Evolutionary conservation across 768 basidiomycete species (phyloP).

Genomic region (Suillus spraguei): DNA sequence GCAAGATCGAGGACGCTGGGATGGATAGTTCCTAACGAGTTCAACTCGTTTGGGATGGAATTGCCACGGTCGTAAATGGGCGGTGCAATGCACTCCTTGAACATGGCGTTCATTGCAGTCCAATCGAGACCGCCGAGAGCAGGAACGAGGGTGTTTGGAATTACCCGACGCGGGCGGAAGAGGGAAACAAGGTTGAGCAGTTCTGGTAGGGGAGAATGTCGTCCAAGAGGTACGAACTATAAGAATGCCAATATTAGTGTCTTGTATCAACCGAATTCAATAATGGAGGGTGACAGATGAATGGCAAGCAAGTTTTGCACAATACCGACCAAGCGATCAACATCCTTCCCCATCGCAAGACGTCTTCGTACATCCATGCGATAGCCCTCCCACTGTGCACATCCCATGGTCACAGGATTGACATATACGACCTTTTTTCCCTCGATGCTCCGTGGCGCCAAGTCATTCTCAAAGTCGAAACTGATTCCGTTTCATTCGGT

Average conservation of each 20-base stretch:
- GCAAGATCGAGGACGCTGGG: conserved; percentile 11
- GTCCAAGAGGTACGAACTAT: conserved; percentile 80
- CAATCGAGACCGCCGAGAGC: conserved; percentile 65
- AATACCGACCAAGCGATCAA: conserved; percentile 64
- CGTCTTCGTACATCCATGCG: conserved; percentile 40
- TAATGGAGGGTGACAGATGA: not conserved
- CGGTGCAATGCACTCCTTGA: conserved; percentile 53
- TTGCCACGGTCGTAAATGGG: not conserved
- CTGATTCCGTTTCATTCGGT: not conserved
- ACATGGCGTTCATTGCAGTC: conserved; percentile 69
- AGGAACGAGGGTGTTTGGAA: conserved; percentile 77
- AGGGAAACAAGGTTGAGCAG: conserved; percentile 78
- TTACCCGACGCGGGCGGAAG: conserved; percentile 74
- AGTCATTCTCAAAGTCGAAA: conserved; percentile 11
- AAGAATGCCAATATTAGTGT: not conserved
- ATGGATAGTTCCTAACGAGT: conserved; percentile 11
- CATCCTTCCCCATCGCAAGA: conserved; percentile 45
- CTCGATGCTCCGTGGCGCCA: conserved; percentile 39
- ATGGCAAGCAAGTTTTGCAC: not conserved
- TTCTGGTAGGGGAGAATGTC: conserved; percentile 90
- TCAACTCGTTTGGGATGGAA: conserved; percentile 11
- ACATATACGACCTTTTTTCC: conserved; percentile 76
- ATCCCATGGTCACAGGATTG: conserved; percentile 79
- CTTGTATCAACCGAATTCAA: conserved; percentile 4
- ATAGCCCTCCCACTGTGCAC: conserved; percentile 56